Conservation (phyloP, 2,329 filamentous ascomycete species). For the Talaromyces sp. region DNA sequence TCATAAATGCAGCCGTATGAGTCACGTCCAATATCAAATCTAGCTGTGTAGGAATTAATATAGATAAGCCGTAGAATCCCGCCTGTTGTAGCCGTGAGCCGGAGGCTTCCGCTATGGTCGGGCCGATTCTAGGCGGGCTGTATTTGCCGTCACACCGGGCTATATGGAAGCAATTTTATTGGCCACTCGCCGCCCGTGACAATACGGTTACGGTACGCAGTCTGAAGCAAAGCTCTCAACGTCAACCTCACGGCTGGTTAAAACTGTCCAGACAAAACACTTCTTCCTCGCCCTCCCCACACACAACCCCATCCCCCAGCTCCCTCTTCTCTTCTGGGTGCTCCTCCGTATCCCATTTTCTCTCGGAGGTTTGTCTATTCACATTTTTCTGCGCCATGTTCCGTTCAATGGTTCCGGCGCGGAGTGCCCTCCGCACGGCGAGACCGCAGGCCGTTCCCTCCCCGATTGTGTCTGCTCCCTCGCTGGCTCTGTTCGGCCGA, state of each 20-base stretch:
- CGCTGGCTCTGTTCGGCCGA: slow-evolving; percentile 46
- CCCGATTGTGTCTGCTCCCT: slow-evolving; percentile 30
- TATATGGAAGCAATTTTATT: neutral
- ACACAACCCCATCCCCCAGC: neutral
- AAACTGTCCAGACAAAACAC: slow-evolving; percentile 6
- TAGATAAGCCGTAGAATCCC: neutral
- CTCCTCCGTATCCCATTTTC: neutral
- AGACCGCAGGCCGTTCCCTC: slow-evolving; percentile 30
- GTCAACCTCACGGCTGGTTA: neutral
- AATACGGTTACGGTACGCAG: slow-evolving; percentile 7
- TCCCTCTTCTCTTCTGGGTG: slow-evolving; percentile 1
- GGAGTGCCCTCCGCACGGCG: slow-evolving; percentile 36
- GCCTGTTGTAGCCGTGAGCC: slow-evolving; percentile 3
- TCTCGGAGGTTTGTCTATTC: slow-evolving; percentile 1
- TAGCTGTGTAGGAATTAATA: neutral
- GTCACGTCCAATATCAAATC: neutral
- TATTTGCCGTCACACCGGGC: neutral
- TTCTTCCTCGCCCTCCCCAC: neutral
- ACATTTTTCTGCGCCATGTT: slow-evolving; percentile 41
- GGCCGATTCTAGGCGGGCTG: slow-evolving; percentile 9
- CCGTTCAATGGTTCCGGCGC: slow-evolving; percentile 48
- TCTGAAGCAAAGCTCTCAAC: slow-evolving; percentile 3
- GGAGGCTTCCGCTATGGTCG: slow-evolving; percentile 9
- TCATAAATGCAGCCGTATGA: neutral
- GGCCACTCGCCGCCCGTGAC: neutral